Percentiles rank a stretch among this genome's conserved stretches.
phyloP scores from a whole-genome alignment of 768 basidiomycete genomes.

The Tremella fuciformis region DNA sequence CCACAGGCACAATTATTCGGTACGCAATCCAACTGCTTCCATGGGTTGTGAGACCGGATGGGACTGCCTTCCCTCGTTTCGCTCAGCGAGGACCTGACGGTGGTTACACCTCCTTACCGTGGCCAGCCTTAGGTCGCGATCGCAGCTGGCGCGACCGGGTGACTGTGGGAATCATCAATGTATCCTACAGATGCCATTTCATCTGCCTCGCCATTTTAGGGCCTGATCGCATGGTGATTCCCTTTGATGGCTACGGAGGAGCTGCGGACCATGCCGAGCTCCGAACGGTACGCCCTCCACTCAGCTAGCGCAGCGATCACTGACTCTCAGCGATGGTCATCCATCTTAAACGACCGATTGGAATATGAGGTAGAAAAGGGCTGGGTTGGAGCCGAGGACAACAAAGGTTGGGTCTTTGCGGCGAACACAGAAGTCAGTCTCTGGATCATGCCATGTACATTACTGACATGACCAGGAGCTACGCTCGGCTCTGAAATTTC shows the following conservation, averaged over 20 bases:
- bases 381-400: background rate
- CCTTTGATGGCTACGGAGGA: background rate
- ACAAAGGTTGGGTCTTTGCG: slow-evolving; percentile 6
- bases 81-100: no score
- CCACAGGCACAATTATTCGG: no score
- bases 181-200: background rate
- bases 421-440: background rate
- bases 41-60: no score
- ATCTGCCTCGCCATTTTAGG: background rate
- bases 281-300: no score
- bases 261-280: background rate
- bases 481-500: background rate
- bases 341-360: slow-evolving; percentile 2
- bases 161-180: background rate
- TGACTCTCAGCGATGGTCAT: slow-evolving; percentile 4
- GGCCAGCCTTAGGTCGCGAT: background rate
- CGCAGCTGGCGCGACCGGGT: background rate
- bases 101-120: no score
- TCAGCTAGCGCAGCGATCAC: no score
- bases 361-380: background rate
- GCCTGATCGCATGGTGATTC: background rate
- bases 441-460: background rate
- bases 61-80: no score
- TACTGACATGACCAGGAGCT: background rate
- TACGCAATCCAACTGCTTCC: no score